Percentiles rank a stretch among this genome's conserved stretches.
Evolutionary conservation across 176 grass and related monocot species (phyloP).

Genomic region (Bothriochloa decipiens): DNA sequence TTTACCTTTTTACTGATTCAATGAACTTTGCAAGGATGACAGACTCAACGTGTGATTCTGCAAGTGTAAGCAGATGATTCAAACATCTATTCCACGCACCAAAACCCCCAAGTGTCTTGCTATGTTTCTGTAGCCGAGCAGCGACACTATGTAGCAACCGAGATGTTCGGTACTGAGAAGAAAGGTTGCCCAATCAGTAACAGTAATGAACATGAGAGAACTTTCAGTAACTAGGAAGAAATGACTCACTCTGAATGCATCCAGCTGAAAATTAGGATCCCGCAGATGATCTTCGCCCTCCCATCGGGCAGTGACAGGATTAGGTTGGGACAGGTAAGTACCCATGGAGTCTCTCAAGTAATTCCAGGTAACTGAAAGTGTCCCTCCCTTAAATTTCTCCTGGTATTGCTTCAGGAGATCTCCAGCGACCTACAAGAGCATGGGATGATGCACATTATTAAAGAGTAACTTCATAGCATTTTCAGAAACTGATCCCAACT

Average conservation of each 20-base stretch:
- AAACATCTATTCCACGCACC: slow-evolving; percentile 99
- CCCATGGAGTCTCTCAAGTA: slow-evolving; percentile 96
- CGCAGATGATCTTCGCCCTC: slow-evolving; percentile 94
- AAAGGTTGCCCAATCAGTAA: slow-evolving; percentile 22
- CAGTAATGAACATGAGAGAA: slow-evolving; percentile 13
- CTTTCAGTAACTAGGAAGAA: background rate
- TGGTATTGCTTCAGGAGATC: slow-evolving; percentile 96
- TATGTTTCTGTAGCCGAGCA: slow-evolving; percentile 83
- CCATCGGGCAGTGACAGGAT: slow-evolving; percentile 93
- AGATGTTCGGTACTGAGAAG: slow-evolving; percentile 86
- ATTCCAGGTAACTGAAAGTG: slow-evolving; percentile 91
- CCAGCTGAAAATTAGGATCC: slow-evolving; percentile 93
- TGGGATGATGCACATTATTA: background rate
- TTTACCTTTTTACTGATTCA: slow-evolving; percentile 80
- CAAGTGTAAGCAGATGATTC: slow-evolving; percentile 92
- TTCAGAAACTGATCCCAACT: slow-evolving; percentile 7
- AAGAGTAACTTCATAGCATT: background rate
- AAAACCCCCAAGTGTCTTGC: slow-evolving; percentile 83
- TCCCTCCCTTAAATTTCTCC: slow-evolving; percentile 91
- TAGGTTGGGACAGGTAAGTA: slow-evolving; percentile 87
- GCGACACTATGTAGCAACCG: slow-evolving; percentile 91
- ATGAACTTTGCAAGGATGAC: slow-evolving; percentile 94
- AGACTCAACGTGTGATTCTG: slow-evolving; percentile 92
- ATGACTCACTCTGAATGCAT: slow-evolving; percentile 86
- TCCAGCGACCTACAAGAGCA: slow-evolving; percentile 71